These are phyloP conservation scores for Brettanomyces sp. DNA, from an alignment of 805 yeast genomes.

Conservation along the genomic window DNA sequence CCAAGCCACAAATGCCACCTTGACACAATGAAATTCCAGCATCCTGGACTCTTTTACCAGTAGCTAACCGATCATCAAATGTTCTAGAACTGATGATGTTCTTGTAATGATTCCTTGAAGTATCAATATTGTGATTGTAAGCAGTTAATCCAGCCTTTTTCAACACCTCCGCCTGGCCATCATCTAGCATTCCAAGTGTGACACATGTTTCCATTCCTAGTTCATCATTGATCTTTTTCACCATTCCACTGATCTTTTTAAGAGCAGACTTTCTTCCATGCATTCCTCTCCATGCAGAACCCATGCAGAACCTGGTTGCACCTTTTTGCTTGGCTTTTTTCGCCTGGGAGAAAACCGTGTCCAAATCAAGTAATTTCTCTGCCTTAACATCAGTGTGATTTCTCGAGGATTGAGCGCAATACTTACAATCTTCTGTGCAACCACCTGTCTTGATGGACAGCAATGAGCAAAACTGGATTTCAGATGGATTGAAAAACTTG, in stretches of 20 bases:
- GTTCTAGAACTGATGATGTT: slow-evolving; percentile 61
- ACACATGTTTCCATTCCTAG: slow-evolving; percentile 73
- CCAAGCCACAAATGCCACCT: slow-evolving; percentile 74
- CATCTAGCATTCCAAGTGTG: slow-evolving; percentile 68
- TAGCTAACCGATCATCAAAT: slow-evolving; percentile 62
- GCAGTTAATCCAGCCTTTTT: slow-evolving; percentile 72
- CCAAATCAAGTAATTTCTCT: slow-evolving; percentile 50
- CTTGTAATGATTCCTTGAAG: slow-evolving; percentile 69
- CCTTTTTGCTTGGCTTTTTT: slow-evolving; percentile 59
- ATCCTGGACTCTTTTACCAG: slow-evolving; percentile 53
- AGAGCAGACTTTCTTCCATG: slow-evolving; percentile 62
- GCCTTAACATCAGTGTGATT: slow-evolving; percentile 68
- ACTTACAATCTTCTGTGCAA: slow-evolving; percentile 73
- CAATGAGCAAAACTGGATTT: slow-evolving; percentile 69
- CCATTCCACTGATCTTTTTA: slow-evolving; percentile 56
- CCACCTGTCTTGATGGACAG: slow-evolving; percentile 74
- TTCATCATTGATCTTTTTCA: slow-evolving; percentile 44
- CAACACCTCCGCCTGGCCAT: slow-evolving; percentile 50
- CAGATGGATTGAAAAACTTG: slow-evolving; percentile 53
- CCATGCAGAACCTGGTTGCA: slow-evolving; percentile 73
- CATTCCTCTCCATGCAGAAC: slow-evolving; percentile 88
- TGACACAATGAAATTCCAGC: slow-evolving; percentile 61
- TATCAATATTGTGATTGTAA: slow-evolving; percentile 73
- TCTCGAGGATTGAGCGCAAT: slow-evolving; percentile 68
- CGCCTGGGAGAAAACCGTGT: slow-evolving; percentile 57